phyloP scores from a whole-genome alignment of 805 yeast species.

The Zygosaccharomyces siamensis region DNA sequence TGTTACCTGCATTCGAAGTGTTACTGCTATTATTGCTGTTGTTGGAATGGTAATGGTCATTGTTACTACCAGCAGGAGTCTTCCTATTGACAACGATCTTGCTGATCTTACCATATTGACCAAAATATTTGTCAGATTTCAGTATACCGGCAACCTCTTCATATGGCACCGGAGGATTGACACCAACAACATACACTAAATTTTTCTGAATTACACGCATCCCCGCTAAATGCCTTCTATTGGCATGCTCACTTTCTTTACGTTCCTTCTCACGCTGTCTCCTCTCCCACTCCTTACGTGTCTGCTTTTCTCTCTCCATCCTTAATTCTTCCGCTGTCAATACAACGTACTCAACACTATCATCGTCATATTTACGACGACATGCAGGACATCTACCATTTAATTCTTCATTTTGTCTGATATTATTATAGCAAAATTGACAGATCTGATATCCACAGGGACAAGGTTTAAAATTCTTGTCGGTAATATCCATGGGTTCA shows the following conservation, averaged over 20 bases:
- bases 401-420: constrained; percentile 89
- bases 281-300: constrained; percentile 73
- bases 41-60: constrained; percentile 26
- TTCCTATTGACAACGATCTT: constrained; percentile 90
- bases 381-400: constrained; percentile 98
- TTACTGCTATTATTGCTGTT: constrained; percentile 7
- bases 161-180: constrained; percentile 69
- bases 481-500: constrained; percentile 96
- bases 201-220: constrained; percentile 98
- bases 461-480: constrained; percentile 96
- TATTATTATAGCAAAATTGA: constrained; percentile 96
- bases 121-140: constrained; percentile 89
- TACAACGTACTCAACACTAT: constrained; percentile 78
- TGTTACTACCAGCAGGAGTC: constrained; percentile 37
- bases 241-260: constrained; percentile 78
- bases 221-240: constrained; percentile 88
- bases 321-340: constrained; percentile 82
- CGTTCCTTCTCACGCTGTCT: constrained; percentile 86
- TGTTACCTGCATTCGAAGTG: constrained; percentile 24
- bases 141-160: constrained; percentile 80
- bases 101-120: constrained; percentile 95
- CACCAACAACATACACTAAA: constrained; percentile 91
- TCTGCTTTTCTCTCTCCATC: constrained; percentile 71
- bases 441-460: constrained; percentile 99
- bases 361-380: constrained; percentile 90